Evolutionary conservation across 139 green algal genomes (phyloP).

Genomic region (Chlorella sorokiniana): DNA sequence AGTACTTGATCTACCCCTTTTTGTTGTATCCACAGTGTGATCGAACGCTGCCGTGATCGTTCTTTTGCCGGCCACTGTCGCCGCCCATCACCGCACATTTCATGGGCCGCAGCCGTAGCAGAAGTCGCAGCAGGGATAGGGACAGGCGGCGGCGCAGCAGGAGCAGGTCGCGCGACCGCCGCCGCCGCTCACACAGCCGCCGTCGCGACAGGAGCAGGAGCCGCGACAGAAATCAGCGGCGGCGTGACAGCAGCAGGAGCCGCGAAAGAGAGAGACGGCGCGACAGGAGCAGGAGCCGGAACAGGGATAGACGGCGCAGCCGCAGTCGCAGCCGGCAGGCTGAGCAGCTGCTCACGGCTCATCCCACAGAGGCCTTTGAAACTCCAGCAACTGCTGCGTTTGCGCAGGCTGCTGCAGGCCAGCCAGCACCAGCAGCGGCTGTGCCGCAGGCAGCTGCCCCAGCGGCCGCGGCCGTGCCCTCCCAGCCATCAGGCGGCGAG

Average conservation of each 20-base stretch:
- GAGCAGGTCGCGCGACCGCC: constrained; percentile 7
- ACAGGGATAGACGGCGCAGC: constrained; percentile 32
- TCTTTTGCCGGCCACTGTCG: background rate
- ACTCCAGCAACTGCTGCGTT: background rate
- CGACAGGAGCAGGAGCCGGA: constrained; percentile 17
- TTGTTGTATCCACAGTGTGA: too few species aligned
- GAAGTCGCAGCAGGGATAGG: background rate
- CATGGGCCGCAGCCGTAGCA: background rate
- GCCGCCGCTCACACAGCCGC: background rate
- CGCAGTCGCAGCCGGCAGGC: constrained; percentile 12
- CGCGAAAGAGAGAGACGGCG: background rate
- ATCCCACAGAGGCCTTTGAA: background rate
- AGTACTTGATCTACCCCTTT: too few species aligned
- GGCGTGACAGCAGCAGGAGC: constrained; percentile 9
- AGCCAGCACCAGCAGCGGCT: background rate
- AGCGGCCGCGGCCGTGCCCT: background rate
- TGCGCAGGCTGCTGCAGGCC: background rate
- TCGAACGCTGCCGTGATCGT: too few species aligned
- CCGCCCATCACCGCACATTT: background rate
- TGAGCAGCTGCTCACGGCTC: constrained; percentile 22
- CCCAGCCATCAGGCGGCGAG: background rate
- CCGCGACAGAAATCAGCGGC: background rate
- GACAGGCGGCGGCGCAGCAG: constrained; percentile 5
- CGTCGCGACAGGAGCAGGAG: background rate
- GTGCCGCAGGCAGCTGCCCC: background rate